phyloP scores from a whole-genome alignment of 495 filamentous ascomycete species.

The Penicillium ochrochloron region DNA sequence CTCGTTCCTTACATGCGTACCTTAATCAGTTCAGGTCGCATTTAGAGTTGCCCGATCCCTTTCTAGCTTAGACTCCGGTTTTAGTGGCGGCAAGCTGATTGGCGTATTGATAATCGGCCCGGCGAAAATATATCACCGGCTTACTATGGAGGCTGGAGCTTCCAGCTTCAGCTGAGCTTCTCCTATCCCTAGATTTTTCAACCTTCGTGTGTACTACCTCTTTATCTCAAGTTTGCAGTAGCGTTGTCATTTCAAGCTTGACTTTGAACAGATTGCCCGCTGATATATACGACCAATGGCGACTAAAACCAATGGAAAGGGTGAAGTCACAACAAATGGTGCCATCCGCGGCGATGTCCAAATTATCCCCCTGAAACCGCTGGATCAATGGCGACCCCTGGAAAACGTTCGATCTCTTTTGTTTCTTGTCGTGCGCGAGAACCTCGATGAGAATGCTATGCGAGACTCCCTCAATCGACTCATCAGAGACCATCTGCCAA shows the following conservation, averaged over 20 bases:
- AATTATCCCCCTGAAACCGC: slow-evolving; percentile 2
- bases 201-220: neutral
- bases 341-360: neutral
- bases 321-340: neutral
- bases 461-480: neutral
- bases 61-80: neutral
- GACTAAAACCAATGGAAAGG: neutral
- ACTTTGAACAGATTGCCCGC: neutral
- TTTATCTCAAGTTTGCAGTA: neutral
- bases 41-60: neutral
- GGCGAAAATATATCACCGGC: neutral
- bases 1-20: too few species aligned
- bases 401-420: slow-evolving; percentile 5
- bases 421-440: slow-evolving; percentile 1
- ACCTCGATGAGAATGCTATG: slow-evolving; percentile 7
- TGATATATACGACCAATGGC: neutral
- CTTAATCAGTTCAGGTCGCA: neutral
- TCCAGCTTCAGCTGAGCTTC: neutral
- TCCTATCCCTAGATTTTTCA: neutral
- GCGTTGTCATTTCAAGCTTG: neutral
- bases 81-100: neutral
- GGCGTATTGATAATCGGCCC: neutral
- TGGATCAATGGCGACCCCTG: slow-evolving; percentile 8
- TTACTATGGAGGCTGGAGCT: neutral
- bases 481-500: slow-evolving; percentile 7